Base-by-base conservation (phyloP, 805 yeast species). In the Nakazawaea sp. region DNA sequence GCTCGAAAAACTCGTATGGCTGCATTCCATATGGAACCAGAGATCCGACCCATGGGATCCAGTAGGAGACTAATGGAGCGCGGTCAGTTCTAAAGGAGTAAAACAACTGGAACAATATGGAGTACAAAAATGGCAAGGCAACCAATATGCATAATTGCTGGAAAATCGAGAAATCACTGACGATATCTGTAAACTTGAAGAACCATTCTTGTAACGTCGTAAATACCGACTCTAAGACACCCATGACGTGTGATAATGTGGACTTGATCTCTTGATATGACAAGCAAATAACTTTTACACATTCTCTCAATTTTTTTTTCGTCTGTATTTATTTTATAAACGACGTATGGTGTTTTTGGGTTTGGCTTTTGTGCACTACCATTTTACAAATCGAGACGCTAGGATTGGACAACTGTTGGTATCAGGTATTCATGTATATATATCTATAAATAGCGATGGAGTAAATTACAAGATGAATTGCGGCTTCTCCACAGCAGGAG, bases 1-100 rank as follows among this genome's bases (percentile, higher is more conserved):
- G 66, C 45, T 73, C 81, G 52, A 92, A 92, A 58, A 92, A 92
- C 42, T 77, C 85, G 57, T 89, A 92, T 13, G 98, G 98, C 45
- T 82, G 81, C 81, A 80, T 83, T 51, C 98, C 98, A 53, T 87
- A 92, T 5, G 73, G 63, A 30, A 84, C 74, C 27, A 97, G 94
- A 26, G 92, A 81, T 32, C 98, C 98, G 31, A 90, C 66, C 95
- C 97, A 88, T 21, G 98, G 98, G 43, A 92, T 68, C 82, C 88
- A 81, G 65, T 92, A 80, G 53, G 84, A 86, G 2, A 87, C 97
- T 46, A 90, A 55, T 3, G 98, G 98, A 9, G 78, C 95, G 39
- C 95, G 69, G 60, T 87, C 95, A 40, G 65, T 77, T 60, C 90
- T 70, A 35, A 82, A 57, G n/a, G 85, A 76, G 56, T 80, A 80